Percentiles rank a stretch among this genome's conserved stretches.
These are phyloP conservation scores for Cadophora luteo-olivacea DNA, from an alignment of 2,329 filamentous ascomycete genomes.

Conservation along the genomic window DNA sequence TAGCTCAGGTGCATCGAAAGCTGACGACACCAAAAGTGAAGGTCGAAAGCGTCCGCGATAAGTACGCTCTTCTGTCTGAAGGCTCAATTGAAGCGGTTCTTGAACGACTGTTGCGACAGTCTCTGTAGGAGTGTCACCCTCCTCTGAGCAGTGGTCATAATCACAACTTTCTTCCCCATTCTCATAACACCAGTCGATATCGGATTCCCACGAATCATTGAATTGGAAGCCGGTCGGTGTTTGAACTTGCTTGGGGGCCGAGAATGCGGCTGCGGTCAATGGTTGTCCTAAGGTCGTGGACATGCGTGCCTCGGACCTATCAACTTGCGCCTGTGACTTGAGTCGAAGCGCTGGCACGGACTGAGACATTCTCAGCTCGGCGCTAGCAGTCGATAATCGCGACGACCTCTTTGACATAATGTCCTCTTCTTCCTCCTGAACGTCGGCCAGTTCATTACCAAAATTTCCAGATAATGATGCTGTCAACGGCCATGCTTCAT, in stretches of 20 bases:
- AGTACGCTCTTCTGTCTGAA: constrained; percentile 37
- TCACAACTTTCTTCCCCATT: constrained; percentile 68
- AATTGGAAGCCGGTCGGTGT: constrained; percentile 32
- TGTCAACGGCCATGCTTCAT: constrained; percentile 53
- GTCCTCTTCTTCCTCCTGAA: constrained; percentile 68
- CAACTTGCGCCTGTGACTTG: constrained; percentile 50
- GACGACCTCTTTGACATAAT: constrained; percentile 34
- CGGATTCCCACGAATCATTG: constrained; percentile 66
- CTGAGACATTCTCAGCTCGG: constrained; percentile 40
- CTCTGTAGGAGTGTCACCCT: constrained; percentile 46
- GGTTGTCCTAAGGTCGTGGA: constrained; percentile 33
- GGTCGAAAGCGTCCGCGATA: constrained; percentile 43
- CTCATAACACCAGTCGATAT: constrained; percentile 75
- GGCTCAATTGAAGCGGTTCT: constrained; percentile 33
- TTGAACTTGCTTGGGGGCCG: constrained; percentile 22
- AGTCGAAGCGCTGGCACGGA: constrained; percentile 45
- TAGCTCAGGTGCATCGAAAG: constrained; percentile 41
- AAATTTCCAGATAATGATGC: constrained; percentile 35
- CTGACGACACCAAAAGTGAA: constrained; percentile 40
- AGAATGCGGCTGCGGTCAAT: constrained; percentile 17
- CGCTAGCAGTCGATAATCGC: constrained; percentile 37
- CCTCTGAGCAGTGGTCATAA: constrained; percentile 66
- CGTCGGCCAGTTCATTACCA: constrained; percentile 56
- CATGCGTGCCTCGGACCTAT: constrained; percentile 38
- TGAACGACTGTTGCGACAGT: constrained; percentile 27